Evolutionary conservation across 345 rosid species (phyloP).

Genomic region (Salix brachista): DNA sequence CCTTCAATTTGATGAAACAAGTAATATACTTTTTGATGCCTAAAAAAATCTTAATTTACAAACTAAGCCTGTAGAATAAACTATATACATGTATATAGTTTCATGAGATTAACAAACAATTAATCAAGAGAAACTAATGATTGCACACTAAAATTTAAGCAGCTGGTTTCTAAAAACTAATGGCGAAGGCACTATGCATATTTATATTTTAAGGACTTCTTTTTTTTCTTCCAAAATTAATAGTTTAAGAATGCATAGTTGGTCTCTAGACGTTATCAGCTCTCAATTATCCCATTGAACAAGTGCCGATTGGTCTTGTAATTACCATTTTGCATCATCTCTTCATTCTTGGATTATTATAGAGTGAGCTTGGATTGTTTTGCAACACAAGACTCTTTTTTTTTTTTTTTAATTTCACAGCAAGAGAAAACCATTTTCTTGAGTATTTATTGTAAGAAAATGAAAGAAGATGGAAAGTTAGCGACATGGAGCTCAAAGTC

Average conservation of each 20-base stretch:
- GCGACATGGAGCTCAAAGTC: not conserved
- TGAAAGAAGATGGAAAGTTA: not conserved
- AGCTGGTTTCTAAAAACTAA: too few species aligned
- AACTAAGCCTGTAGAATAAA: too few species aligned
- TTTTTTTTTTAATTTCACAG: not conserved
- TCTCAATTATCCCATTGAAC: not conserved
- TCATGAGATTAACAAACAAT: too few species aligned
- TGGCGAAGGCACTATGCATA: too few species aligned
- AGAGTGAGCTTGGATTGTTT: not conserved
- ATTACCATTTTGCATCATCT: not conserved
- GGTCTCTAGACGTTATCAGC: not conserved
- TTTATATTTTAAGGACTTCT: too few species aligned
- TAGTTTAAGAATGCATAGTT: not conserved
- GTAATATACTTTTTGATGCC: too few species aligned
- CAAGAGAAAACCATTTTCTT: not conserved
- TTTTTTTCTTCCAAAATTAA: too few species aligned
- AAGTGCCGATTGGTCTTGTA: not conserved
- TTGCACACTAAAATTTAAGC: too few species aligned
- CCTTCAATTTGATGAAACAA: too few species aligned
- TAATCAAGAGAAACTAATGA: too few species aligned
- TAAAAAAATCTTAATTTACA: too few species aligned
- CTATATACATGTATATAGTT: too few species aligned
- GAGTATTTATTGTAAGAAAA: not conserved
- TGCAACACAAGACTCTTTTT: not conserved
- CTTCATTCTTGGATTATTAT: not conserved